A percentile compares a stretch with the other conserved stretches of the same genome.
Conservation (phyloP, 2,329 filamentous ascomycete species). For the Monosporascus sp. region DNA sequence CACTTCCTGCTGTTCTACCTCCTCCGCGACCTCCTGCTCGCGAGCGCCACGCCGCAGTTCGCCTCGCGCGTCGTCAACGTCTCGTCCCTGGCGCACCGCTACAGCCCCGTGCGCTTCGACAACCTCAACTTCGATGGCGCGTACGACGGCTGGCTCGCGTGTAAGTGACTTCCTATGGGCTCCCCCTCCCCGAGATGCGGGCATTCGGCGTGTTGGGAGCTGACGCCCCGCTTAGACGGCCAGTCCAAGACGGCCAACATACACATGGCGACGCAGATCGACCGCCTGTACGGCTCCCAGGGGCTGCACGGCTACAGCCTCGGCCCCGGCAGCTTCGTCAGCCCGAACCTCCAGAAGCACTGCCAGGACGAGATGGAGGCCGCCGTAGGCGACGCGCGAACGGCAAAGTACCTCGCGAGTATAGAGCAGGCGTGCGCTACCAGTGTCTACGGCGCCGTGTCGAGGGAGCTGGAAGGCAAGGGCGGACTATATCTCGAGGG, state of each 20-base stretch:
- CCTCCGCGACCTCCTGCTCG: conserved; percentile 37
- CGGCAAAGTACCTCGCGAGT: conserved; percentile 22
- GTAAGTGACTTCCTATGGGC: conserved; percentile 4
- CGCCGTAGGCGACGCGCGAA: conserved; percentile 3
- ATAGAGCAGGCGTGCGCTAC: conserved; percentile 39
- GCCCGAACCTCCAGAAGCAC: conserved; percentile 25
- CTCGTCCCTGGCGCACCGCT: conserved; percentile 36
- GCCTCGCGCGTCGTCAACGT: conserved; percentile 41
- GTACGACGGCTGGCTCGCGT: conserved; percentile 24
- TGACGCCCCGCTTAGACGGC: conserved; percentile 29
- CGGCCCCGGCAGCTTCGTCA: conserved; percentile 38
- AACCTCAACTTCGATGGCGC: conserved; percentile 32
- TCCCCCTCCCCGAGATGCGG: not conserved
- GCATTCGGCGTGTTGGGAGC: conserved; percentile 9
- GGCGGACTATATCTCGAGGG: conserved; percentile 38
- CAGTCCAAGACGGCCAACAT: conserved; percentile 42
- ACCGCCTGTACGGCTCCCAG: conserved; percentile 34
- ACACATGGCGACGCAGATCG: conserved; percentile 42
- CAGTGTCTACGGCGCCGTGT: conserved; percentile 35
- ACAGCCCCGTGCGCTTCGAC: conserved; percentile 27
- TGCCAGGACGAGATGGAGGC: conserved; percentile 13
- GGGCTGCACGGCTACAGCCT: conserved; percentile 37
- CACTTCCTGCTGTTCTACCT: conserved; percentile 51
- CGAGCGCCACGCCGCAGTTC: conserved; percentile 33
- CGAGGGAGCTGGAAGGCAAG: conserved; percentile 31